These are phyloP conservation scores for Clarireedia hainanense DNA, from an alignment of 2,329 filamentous ascomycete species.

Conservation along the genomic window DNA sequence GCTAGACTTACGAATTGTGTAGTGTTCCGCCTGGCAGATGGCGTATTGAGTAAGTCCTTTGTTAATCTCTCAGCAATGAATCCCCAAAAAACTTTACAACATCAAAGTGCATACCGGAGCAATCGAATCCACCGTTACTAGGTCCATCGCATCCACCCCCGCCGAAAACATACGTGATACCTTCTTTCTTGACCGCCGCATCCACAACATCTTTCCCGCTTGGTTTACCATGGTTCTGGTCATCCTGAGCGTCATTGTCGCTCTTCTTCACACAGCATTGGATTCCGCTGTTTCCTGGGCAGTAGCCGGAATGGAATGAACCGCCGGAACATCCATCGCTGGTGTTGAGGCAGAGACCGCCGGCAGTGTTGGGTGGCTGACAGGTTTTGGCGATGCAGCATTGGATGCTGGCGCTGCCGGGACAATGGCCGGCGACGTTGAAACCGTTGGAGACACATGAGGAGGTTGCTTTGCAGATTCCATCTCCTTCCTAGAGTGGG, in stretches of 20 bases:
- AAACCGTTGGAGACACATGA: neutral
- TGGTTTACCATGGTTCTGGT: neutral
- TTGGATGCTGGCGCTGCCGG: neutral
- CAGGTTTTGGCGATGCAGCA: neutral
- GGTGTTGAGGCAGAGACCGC: neutral
- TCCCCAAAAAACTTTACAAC: neutral
- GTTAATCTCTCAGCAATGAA: neutral
- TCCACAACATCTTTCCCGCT: neutral
- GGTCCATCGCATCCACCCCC: neutral
- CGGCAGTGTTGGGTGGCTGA: neutral
- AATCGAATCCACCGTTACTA: neutral
- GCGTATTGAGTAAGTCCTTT: neutral
- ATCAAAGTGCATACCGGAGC: neutral
- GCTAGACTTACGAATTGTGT: neutral
- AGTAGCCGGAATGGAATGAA: neutral
- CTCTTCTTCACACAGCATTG: neutral
- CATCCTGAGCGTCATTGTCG: neutral
- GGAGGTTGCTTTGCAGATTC: neutral
- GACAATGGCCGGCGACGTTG: neutral
- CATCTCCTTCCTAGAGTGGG: neutral
- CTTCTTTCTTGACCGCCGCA: neutral
- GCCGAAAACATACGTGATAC: neutral
- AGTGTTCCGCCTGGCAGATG: neutral
- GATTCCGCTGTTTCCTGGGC: neutral
- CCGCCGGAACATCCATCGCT: neutral